phyloP scores from a whole-genome alignment of 768 basidiomycete species.

The Boletus huronensis region DNA sequence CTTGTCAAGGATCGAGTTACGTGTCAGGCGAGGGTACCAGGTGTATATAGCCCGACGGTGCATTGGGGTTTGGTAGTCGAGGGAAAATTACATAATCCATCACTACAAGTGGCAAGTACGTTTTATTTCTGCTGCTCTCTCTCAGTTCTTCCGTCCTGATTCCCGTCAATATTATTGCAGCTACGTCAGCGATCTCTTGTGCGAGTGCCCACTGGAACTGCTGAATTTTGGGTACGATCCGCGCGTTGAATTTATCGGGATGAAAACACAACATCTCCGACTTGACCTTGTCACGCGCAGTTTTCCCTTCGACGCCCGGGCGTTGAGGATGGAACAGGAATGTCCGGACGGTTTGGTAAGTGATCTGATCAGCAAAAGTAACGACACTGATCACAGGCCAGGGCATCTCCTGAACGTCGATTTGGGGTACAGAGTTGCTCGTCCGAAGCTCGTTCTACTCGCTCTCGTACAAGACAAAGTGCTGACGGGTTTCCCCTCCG shows the following conservation, averaged over 20 bases:
- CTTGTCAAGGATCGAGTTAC: too few relatives aligned
- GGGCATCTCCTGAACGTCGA: conserved; percentile 37
- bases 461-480: conserved; percentile 29
- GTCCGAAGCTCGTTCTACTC: conserved; percentile 38
- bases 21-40: too few relatives aligned
- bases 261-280: conserved; percentile 52
- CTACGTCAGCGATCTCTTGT: conserved; percentile 34
- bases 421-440: conserved; percentile 12
- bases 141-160: conserved; percentile 28
- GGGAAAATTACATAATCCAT: not conserved
- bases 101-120: not conserved
- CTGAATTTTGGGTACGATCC: conserved; percentile 35
- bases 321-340: conserved; percentile 42
- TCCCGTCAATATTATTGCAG: conserved; percentile 41
- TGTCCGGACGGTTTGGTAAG: conserved; percentile 29
- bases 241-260: conserved; percentile 49
- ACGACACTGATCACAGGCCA: conserved; percentile 40
- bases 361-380: conserved; percentile 31
- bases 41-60: too few relatives aligned
- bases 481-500: conserved; percentile 4
- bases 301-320: conserved; percentile 29
- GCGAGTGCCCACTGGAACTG: conserved; percentile 33
- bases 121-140: not conserved
- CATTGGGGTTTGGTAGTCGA: too few relatives aligned
- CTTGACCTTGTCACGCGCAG: conserved; percentile 35